A percentile compares a stretch with the other conserved stretches of the same genome.
phyloP scores from a whole-genome alignment of 495 filamentous ascomycete genomes.

The Aspergillus carlsbadensis region DNA sequence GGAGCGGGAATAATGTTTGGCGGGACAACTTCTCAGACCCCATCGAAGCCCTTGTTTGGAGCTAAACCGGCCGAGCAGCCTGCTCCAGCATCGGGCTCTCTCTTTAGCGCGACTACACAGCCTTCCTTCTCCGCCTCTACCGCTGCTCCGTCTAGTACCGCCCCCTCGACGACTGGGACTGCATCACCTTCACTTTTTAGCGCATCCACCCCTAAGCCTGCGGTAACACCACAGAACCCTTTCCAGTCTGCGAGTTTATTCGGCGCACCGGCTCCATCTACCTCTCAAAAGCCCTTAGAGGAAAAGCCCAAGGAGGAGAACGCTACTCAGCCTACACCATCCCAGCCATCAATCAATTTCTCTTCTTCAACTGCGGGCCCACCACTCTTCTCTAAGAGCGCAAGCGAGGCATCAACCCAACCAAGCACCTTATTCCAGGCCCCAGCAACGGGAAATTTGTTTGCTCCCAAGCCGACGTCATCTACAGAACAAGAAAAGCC shows the following conservation, averaged over 20 bases:
- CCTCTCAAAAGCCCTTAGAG: conserved; percentile 12
- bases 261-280: conserved; percentile 9
- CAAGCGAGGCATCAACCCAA: conserved; percentile 5
- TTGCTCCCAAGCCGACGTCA: conserved; percentile 24
- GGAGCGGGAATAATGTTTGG: conserved; percentile 19
- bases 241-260: conserved; percentile 26
- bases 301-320: conserved; percentile 18
- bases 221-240: conserved; percentile 21
- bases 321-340: conserved; percentile 9
- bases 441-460: conserved; percentile 20
- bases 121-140: conserved; percentile 16
- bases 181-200: conserved; percentile 24
- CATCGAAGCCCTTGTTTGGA: conserved; percentile 27
- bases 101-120: conserved; percentile 26
- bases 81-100: conserved; percentile 17
- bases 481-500: conserved; percentile 20
- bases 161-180: conserved; percentile 12
- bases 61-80: conserved; percentile 16
- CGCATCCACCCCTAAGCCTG: conserved; percentile 17
- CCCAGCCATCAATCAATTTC: conserved; percentile 12
- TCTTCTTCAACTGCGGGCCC: conserved; percentile 8
- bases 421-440: conserved; percentile 21
- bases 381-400: conserved; percentile 23
- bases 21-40: conserved; percentile 13
- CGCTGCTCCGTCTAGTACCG: conserved; percentile 8